Percentiles rank a stretch among this genome's conserved stretches.
Conservation (phyloP, 257 asterid genomes). For the Solanum stenotomum region DNA sequence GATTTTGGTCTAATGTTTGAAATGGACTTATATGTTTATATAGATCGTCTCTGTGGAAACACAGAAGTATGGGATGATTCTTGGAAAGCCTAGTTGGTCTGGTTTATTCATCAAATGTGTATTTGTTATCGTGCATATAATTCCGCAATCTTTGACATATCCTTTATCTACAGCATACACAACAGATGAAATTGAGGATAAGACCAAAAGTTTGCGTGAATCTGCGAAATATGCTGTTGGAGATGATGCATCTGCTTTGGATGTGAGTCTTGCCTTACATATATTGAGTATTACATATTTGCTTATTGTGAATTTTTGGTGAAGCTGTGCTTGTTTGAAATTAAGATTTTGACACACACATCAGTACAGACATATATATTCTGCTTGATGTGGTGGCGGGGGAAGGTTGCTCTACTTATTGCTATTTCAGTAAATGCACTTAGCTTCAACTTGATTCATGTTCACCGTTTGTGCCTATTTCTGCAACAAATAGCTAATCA, state of each 20-base stretch:
- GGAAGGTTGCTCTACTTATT: neutral
- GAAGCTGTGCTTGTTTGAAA: neutral
- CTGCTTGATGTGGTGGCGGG: neutral
- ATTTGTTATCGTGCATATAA: neutral
- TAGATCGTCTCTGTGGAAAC: neutral
- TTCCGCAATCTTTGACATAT: neutral
- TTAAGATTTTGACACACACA: neutral
- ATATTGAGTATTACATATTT: neutral
- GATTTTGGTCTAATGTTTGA: neutral
- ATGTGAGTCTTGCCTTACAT: conserved; percentile 35
- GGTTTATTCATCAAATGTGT: neutral
- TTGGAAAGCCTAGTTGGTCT: neutral
- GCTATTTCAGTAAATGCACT: neutral
- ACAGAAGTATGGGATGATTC: neutral
- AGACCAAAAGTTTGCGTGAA: conserved; percentile 46
- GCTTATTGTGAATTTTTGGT: neutral
- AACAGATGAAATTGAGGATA: conserved; percentile 57
- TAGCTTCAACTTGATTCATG: neutral
- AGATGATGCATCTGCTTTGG: conserved; percentile 50
- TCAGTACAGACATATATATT: neutral
- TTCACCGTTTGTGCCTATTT: neutral
- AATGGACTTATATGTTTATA: neutral
- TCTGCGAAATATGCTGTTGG: conserved; percentile 30
- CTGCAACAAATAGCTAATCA: neutral
- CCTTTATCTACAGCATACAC: conserved; percentile 52